A percentile compares a stretch with the other conserved stretches of the same genome.
Evolutionary conservation across 176 grass and related monocot species (phyloP).

Genomic region (Ampelocalamus luodianensis): DNA sequence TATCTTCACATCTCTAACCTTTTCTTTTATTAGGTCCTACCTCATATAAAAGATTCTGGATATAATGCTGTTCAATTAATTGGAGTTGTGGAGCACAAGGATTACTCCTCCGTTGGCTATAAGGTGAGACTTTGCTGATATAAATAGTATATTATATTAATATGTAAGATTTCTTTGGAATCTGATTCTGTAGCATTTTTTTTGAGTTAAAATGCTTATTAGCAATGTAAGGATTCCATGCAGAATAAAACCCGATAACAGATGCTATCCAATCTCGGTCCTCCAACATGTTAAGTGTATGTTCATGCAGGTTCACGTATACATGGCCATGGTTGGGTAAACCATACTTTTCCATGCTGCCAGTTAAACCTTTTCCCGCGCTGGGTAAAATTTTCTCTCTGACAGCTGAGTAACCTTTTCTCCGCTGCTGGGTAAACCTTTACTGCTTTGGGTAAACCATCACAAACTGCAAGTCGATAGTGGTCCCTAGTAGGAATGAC

Average conservation of each 20-base stretch:
- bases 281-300: too few relatives aligned
- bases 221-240: too few relatives aligned
- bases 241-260: too few relatives aligned
- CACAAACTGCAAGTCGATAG: too few relatives aligned
- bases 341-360: background rate
- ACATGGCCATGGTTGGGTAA: background rate
- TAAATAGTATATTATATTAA: constrained; percentile 2
- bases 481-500: too few relatives aligned
- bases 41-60: constrained; percentile 81
- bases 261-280: too few relatives aligned
- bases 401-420: too few relatives aligned
- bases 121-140: constrained; percentile 60
- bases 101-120: constrained; percentile 94
- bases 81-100: constrained; percentile 84
- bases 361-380: background rate
- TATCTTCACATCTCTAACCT: constrained; percentile 34
- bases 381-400: too few relatives aligned
- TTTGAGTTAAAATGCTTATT: constrained; percentile 14
- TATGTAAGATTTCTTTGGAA: background rate
- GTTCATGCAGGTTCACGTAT: background rate
- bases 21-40: constrained; percentile 65
- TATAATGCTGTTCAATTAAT: constrained; percentile 94
- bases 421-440: too few relatives aligned
- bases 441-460: too few relatives aligned
- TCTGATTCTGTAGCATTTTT: too few relatives aligned